Percentiles rank a stretch among this genome's conserved stretches.
Conservation (phyloP, 805 yeast genomes). For the Pichia manshurica region DNA sequence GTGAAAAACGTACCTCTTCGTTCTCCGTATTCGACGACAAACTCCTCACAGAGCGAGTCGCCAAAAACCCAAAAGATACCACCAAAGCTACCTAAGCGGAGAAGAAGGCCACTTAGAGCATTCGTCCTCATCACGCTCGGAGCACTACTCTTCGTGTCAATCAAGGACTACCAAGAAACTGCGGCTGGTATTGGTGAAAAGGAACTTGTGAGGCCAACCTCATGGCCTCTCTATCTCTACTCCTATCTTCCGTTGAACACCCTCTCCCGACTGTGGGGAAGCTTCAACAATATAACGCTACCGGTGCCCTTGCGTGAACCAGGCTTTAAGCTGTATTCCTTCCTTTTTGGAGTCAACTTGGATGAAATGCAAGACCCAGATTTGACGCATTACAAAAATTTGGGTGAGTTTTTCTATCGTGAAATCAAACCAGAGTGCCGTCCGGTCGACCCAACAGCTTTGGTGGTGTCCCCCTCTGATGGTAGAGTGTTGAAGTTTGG, state of each 20-base stretch:
- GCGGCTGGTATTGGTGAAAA: slow-evolving; percentile 22
- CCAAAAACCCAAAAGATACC: too few relatives aligned
- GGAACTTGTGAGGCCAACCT: slow-evolving; percentile 48
- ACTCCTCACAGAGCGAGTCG: not conserved
- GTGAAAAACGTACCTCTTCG: not conserved
- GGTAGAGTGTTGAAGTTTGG: slow-evolving; percentile 89
- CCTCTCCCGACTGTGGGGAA: slow-evolving; percentile 92
- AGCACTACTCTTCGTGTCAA: slow-evolving; percentile 11
- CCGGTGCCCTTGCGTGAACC: slow-evolving; percentile 88
- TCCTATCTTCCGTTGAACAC: slow-evolving; percentile 88
- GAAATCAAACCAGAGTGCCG: slow-evolving; percentile 71
- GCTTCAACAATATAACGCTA: slow-evolving; percentile 70
- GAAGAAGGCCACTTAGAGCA: slow-evolving; percentile 8
- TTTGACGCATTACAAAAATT: slow-evolving; percentile 64
- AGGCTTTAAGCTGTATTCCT: slow-evolving; percentile 71
- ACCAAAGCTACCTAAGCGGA: too few relatives aligned
- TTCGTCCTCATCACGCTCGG: slow-evolving; percentile 10
- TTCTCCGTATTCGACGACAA: not conserved
- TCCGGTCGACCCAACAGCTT: slow-evolving; percentile 60
- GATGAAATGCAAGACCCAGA: slow-evolving; percentile 86
- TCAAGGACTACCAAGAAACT: slow-evolving; percentile 18
- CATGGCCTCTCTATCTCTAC: slow-evolving; percentile 89
- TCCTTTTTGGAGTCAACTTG: slow-evolving; percentile 78
- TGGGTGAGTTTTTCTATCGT: slow-evolving; percentile 89
- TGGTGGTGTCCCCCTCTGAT: slow-evolving; percentile 86